Evolutionary conservation across 2,329 filamentous ascomycete species (phyloP), one percentile per base, ranked within the genome.

Genomic region (Cercospora nicotianae): DNA sequence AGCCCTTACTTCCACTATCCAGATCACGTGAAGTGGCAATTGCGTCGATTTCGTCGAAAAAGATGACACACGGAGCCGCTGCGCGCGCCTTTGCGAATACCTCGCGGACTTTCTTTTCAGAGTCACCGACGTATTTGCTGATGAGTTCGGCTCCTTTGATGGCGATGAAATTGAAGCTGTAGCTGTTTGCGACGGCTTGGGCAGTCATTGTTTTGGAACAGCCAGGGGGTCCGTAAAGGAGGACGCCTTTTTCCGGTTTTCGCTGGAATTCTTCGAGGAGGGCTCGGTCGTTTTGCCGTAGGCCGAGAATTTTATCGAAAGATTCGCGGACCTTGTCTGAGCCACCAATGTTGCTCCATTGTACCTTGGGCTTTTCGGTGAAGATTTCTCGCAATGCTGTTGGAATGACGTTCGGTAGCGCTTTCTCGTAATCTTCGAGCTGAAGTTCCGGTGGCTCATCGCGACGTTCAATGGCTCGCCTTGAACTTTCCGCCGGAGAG

Each of bases 91-190:
- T 91, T 63, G 90, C 87, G 78, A 98, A 97, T 1, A 97, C 87
- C 65, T 93, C 91, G 42, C 94, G 89, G 51, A 97, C 87, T 7
- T 91, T 90, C 10, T 93, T 88, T 81, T 98, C 94, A 1, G 93
- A 94, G 79, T 98, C 94, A 69, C 94, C 94, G 18, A 98, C 94
- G 79, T 97, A 98, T 92, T 96, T 97, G 81, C 93, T 96, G 68
- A 97, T 89, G 12, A 97, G 87, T 80, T 97, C 94, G 39, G 93
- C 93, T 28, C 93, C 94, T 81, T 97, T 97, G 72, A 98, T 92
- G 8, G 93, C 91, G 77, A 97, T 90, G 83, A 97, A 97, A 79
- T 97, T 97, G 80, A 96, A 90, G 3, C 91, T 91, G 31, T 92
- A 92, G 78, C 96, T 93, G 6, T 93, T 96, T 16, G 94, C 94